Evolutionary conservation across 2,329 filamentous ascomycete genomes (phyloP).

Genomic region (Amauroascus niger): DNA sequence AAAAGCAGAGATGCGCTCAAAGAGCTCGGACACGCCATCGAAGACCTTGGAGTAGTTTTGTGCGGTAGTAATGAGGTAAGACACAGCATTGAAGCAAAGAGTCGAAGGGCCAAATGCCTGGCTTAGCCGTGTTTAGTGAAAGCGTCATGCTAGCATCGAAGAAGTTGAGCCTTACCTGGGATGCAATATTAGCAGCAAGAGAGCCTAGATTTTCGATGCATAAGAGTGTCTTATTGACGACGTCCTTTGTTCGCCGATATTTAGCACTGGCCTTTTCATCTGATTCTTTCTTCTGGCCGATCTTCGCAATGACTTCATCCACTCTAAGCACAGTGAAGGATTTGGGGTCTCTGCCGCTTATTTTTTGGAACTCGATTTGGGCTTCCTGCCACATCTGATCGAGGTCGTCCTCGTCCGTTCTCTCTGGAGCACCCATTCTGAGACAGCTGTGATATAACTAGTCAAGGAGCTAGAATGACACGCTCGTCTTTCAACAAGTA

Average conservation of each 20-base stretch:
- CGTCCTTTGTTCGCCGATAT: conserved; percentile 20
- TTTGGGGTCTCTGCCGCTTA: conserved; percentile 18
- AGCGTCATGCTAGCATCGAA: neutral
- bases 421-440: conserved; percentile 8
- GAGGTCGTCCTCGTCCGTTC: conserved; percentile 13
- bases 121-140: neutral
- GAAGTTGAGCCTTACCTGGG: conserved; percentile 19
- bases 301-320: conserved; percentile 21
- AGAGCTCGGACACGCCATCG: conserved; percentile 22
- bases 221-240: conserved; percentile 21
- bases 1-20: conserved; percentile 23
- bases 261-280: conserved; percentile 21
- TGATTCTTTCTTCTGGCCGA: conserved; percentile 19
- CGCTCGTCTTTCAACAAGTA: too few species aligned
- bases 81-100: conserved; percentile 26
- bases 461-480: too few species aligned
- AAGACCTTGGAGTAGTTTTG: conserved; percentile 26
- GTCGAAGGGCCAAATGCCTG: conserved; percentile 23
- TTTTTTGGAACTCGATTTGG: conserved; percentile 15
- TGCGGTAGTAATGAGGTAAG: conserved; percentile 22
- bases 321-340: conserved; percentile 16
- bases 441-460: neutral
- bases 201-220: conserved; percentile 21
- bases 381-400: conserved; percentile 17
- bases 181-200: conserved; percentile 22